A percentile compares a stretch with the other conserved stretches of the same genome.
These are phyloP conservation scores for Rhodotorula sp. DNA, from an alignment of 1,284 basidiomycete genomes.

Conservation along the genomic window DNA sequence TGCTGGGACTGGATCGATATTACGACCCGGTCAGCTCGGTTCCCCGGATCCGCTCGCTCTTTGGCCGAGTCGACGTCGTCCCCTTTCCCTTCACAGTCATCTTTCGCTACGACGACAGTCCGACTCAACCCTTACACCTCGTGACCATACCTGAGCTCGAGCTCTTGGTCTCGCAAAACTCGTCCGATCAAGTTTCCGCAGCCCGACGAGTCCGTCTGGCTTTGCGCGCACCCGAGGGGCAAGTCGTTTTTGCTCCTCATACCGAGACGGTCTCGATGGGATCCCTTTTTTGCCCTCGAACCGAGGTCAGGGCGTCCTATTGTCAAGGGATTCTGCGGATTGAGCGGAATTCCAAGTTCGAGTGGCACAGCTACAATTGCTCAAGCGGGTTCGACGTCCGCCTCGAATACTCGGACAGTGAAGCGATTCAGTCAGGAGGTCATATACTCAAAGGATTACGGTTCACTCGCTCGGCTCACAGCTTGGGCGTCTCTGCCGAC, in stretches of 20 bases:
- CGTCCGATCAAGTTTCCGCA: conserved; percentile 55
- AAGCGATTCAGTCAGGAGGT: conserved; percentile 43
- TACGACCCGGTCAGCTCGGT: conserved; percentile 46
- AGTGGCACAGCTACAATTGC: conserved; percentile 57
- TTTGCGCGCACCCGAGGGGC: conserved; percentile 66
- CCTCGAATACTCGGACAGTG: conserved; percentile 58
- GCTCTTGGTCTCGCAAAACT: conserved; percentile 65
- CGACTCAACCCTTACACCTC: conserved; percentile 55
- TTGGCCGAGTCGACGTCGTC: conserved; percentile 73
- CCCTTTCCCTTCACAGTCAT: conserved; percentile 73
- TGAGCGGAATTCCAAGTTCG: conserved; percentile 58
- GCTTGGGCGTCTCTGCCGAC: conserved; percentile 67
- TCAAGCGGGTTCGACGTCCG: conserved; percentile 69
- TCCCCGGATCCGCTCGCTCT: conserved; percentile 55
- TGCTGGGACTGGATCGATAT: conserved; percentile 66
- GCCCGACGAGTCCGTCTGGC: conserved; percentile 65
- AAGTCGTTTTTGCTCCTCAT: conserved; percentile 61
- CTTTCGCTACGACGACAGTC: conserved; percentile 66
- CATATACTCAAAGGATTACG: conserved; percentile 47
- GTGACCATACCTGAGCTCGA: conserved; percentile 59
- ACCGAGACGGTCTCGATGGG: conserved; percentile 49
- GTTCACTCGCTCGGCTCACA: conserved; percentile 57
- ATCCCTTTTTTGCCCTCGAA: conserved; percentile 51
- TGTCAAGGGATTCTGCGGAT: conserved; percentile 59
- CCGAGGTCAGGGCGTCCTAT: conserved; percentile 54